Conservation (phyloP, 2,329 filamentous ascomycete genomes). For the Talaromyces islandicus region DNA sequence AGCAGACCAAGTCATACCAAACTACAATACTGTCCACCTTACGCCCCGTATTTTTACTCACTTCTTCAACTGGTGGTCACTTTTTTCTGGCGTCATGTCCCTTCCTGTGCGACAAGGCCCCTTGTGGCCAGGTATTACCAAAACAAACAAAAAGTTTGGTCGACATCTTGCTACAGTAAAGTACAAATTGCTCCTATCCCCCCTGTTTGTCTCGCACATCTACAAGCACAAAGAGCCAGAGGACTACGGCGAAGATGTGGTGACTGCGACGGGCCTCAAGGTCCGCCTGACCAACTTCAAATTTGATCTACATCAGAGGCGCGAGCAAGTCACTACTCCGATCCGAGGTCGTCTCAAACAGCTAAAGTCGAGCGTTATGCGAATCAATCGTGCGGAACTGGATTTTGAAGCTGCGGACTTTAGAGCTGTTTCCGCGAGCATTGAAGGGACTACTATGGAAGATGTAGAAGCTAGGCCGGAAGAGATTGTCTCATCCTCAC, state of each 20-base stretch:
- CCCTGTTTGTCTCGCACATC: constrained; percentile 90
- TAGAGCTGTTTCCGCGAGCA: constrained; percentile 84
- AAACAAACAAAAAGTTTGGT: constrained; percentile 97
- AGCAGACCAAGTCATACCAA: constrained; percentile 74
- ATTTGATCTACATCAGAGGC: constrained; percentile 88
- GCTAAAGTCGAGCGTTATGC: constrained; percentile 83
- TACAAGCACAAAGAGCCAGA: constrained; percentile 98
- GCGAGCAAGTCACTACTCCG: constrained; percentile 82
- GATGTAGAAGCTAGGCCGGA: constrained; percentile 60
- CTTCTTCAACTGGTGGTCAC: constrained; percentile 96
- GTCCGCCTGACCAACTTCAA: constrained; percentile 95
- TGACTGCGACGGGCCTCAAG: constrained; percentile 94
- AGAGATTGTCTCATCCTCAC: constrained; percentile 51
- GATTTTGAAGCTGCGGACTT: constrained; percentile 90
- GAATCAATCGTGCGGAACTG: constrained; percentile 88
- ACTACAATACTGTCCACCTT: constrained; percentile 94
- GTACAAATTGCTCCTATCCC: constrained; percentile 87
- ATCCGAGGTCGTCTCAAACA: constrained; percentile 71
- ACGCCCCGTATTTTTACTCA: constrained; percentile 96
- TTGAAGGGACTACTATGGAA: constrained; percentile 71
- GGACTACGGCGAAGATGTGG: constrained; percentile 68
- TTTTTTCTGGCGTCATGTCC: constrained; percentile 92
- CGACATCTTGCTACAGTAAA: constrained; percentile 97
- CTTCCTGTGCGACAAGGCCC: constrained; percentile 87
- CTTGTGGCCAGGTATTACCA: constrained; percentile 87